Evolutionary conservation across 225 moss, liverwort and hornwort species (phyloP).

Genomic region (Neckera pumila): DNA sequence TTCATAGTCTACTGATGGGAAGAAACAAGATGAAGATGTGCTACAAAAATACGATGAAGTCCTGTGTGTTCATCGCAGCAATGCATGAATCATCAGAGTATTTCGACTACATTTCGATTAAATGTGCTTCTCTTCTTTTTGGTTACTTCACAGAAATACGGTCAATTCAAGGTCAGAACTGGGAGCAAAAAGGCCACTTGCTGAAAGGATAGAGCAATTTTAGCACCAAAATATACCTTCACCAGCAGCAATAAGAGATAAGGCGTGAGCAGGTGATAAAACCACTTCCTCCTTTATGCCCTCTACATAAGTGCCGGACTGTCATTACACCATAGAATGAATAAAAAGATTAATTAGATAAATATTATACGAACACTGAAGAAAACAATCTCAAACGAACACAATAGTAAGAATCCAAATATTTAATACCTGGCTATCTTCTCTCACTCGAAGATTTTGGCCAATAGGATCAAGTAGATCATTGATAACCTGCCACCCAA

Average conservation of each 20-base stretch:
- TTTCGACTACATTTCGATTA: neutral
- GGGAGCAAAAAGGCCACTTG: neutral
- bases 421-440: slow-evolving; percentile 74
- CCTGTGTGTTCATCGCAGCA: neutral
- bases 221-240: slow-evolving; percentile 57
- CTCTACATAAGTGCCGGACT: slow-evolving; percentile 94
- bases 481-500: slow-evolving; percentile 74
- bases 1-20: neutral
- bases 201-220: neutral
- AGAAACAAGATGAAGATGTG: neutral
- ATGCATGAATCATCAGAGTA: neutral
- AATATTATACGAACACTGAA: neutral
- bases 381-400: neutral
- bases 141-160: neutral
- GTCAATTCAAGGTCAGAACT: neutral
- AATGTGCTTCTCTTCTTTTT: neutral
- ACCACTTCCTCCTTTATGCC: slow-evolving; percentile 99
- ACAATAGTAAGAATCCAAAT: neutral
- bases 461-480: slow-evolving; percentile 89
- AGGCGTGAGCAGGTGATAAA: slow-evolving; percentile 89
- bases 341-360: neutral
- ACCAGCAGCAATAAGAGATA: slow-evolving; percentile 95
- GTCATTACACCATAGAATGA: slow-evolving; percentile 13
- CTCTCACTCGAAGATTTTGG: slow-evolving; percentile 89
- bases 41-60: neutral